Conservation (phyloP, 2,329 filamentous ascomycete species). For the Neodidymelliopsis sp. region DNA sequence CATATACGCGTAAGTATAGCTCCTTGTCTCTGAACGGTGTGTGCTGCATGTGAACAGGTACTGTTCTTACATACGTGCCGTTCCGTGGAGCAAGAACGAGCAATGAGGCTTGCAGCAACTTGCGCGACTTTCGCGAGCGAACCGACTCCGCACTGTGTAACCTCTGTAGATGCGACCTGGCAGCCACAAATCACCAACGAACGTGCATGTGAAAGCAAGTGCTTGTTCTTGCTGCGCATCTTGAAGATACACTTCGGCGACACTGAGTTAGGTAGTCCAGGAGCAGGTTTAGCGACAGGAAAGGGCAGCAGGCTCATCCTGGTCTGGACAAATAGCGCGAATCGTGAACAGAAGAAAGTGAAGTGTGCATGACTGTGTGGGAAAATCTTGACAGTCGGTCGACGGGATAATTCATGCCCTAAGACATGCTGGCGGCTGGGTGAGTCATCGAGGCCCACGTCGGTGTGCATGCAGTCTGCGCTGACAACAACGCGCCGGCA, state of each 20-base stretch:
- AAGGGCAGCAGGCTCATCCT: conserved; percentile 6
- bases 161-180: conserved; percentile 8
- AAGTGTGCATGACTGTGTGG: conserved; percentile 19
- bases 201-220: conserved; percentile 2
- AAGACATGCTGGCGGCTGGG: conserved; percentile 19
- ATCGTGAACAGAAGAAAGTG: conserved; percentile 17
- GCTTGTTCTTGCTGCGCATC: conserved; percentile 7
- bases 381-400: conserved; percentile 18
- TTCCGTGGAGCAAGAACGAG: conserved; percentile 19
- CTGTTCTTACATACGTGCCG: conserved; percentile 16
- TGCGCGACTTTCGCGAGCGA: conserved; percentile 39
- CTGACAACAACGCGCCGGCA: conserved; percentile 31
- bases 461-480: conserved; percentile 37
- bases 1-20: conserved; percentile 3
- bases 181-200: conserved; percentile 1
- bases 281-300: neutral
- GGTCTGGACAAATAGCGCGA: neutral
- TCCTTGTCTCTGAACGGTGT: conserved; percentile 10
- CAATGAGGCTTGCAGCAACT: conserved; percentile 16
- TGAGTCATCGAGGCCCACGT: conserved; percentile 48
- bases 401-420: conserved; percentile 8
- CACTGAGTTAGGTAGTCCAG: neutral
- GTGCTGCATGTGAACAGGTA: conserved; percentile 15
- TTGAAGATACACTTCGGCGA: conserved; percentile 1
- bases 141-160: conserved; percentile 18